Base-by-base conservation (phyloP, 164 flowering plant genomes). In the Macadamia tetraphylla region DNA sequence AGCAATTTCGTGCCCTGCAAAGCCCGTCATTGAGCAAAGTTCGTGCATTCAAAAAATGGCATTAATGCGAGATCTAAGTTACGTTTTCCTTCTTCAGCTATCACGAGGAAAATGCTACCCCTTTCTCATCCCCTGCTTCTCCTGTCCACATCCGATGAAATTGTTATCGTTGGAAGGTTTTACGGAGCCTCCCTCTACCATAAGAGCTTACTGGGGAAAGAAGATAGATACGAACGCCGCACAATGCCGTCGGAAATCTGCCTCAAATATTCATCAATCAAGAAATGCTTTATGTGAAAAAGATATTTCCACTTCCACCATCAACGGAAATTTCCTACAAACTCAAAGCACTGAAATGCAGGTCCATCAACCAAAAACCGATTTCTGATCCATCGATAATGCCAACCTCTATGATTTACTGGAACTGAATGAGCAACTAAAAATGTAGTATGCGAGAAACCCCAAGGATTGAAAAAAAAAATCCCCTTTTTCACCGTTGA, bases 51-150 rank as follows among this genome's bases (percentile, higher is more conserved):
- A 32, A 32, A 18, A 29, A 53, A 5, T 35, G 40, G 40, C 40
- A 35, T 35, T 65, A 65, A 65, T 52, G 46, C 57, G 59, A 52
- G 6, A 53, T 53, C 58, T 9, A 9, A n/a, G 59, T 65, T 32
- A 17, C 15, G 12, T 6, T 46, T 46, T 46, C 51, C 40, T 46
- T 51, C 44, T 31, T 65, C 29, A 65, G 31, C 56, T 51, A 23
- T 67, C 40, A 58, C 70, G 32, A 67, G 40, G 23, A 5, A 67
- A 58, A 58, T 42, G 23, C 29, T 43, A 29, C 49, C 9, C n/a
- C 23, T n/a, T 56, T 29, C 8, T 18, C 23, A 23, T 58, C 13
- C 58, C 3, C 40, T 35, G 40, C 31, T 58, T 58, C 62, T 58
- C 60, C 60, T 29, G 40, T 13, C 23, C 31, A 3, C 18, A 3